Conservation (phyloP, 2,329 filamentous ascomycete species). For the Samsoniella hepiali region DNA sequence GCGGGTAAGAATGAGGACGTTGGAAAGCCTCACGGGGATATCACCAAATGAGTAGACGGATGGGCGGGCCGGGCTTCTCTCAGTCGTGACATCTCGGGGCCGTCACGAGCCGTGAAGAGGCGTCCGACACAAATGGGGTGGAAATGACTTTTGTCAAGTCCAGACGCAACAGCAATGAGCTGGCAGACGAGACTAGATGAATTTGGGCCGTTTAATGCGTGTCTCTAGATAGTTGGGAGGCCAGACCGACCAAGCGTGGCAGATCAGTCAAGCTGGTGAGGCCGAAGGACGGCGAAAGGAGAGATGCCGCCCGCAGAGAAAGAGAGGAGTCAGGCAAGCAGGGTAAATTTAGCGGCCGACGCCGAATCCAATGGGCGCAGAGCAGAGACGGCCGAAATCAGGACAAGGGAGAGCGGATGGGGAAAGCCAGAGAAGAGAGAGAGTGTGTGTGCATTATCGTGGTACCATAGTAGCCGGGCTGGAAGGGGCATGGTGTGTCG, state of each 20-base stretch:
- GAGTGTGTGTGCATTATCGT: background rate
- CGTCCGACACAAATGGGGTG: background rate
- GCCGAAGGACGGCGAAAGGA: background rate
- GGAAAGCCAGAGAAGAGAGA: background rate
- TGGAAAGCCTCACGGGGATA: constrained; percentile 9
- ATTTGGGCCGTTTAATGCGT: background rate
- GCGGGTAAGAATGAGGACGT: background rate
- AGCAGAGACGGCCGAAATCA: constrained; percentile 1
- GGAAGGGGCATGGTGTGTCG: background rate
- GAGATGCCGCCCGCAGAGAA: background rate
- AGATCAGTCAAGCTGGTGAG: background rate
- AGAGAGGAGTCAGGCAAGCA: background rate
- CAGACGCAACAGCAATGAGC: background rate
- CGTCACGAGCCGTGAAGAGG: background rate
- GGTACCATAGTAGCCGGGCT: background rate
- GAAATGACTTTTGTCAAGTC: constrained; percentile 8
- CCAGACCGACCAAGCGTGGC: background rate
- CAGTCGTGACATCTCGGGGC: constrained; percentile 1
- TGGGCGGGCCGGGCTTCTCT: constrained; percentile 6
- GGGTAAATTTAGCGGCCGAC: background rate
- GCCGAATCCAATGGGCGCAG: background rate
- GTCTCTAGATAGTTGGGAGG: background rate
- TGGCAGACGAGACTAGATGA: background rate
- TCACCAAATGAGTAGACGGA: background rate
- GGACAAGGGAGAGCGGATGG: constrained; percentile 2